These are phyloP conservation scores for Elsinoe batatas DNA, from an alignment of 2,329 filamentous ascomycete species.

Conservation along the genomic window DNA sequence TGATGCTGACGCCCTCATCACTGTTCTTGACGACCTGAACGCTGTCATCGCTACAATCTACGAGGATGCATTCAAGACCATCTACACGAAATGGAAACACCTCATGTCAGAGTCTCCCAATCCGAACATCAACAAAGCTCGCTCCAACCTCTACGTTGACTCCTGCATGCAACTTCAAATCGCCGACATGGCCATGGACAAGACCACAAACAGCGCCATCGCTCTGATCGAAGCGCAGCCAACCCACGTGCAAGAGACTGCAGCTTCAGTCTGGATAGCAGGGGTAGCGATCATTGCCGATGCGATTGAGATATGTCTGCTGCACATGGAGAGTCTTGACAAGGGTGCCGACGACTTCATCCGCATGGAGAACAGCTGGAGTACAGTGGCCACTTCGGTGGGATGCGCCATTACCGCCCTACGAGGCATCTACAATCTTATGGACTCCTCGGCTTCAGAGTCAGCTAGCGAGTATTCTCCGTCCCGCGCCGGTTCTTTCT, in stretches of 20 bases:
- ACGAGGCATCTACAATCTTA: constrained; percentile 38
- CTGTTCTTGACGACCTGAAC: constrained; percentile 38
- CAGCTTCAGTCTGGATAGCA: constrained; percentile 37
- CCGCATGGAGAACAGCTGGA: constrained; percentile 36
- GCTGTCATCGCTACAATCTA: constrained; percentile 37
- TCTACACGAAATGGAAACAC: constrained; percentile 30
- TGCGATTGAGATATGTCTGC: constrained; percentile 33
- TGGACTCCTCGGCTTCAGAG: constrained; percentile 26
- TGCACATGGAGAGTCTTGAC: constrained; percentile 33
- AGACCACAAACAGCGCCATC: constrained; percentile 35
- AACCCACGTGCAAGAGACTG: constrained; percentile 30
- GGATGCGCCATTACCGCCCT: constrained; percentile 33
- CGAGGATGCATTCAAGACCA: constrained; percentile 38
- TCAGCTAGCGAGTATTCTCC: constrained; percentile 7
- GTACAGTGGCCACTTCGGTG: constrained; percentile 33
- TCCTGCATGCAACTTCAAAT: constrained; percentile 36
- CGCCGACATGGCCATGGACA: constrained; percentile 38
- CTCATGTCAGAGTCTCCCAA: constrained; percentile 25
- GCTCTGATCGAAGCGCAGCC: constrained; percentile 36
- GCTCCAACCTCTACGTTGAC: constrained; percentile 34
- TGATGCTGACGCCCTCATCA: constrained; percentile 34
- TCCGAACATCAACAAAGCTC: constrained; percentile 19
- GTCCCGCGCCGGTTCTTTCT: constrained; percentile 19
- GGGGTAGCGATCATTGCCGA: constrained; percentile 38
- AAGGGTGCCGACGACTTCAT: constrained; percentile 36